Percentiles rank a stretch among this genome's conserved stretches.
phyloP scores from a whole-genome alignment of 2,329 filamentous ascomycete genomes.

The Fusarium pseudocircinatum region DNA sequence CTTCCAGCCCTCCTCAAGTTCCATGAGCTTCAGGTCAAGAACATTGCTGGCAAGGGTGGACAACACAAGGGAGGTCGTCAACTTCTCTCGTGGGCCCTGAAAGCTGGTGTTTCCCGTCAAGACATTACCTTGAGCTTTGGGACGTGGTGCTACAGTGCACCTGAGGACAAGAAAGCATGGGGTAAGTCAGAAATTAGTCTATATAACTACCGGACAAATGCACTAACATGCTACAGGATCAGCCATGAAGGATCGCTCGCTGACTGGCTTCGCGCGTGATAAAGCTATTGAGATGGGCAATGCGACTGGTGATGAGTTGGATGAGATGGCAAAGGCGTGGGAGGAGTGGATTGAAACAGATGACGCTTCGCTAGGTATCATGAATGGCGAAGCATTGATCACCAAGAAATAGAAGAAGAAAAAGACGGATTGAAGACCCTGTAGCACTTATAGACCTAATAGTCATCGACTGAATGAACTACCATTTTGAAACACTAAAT shows the following conservation, averaged over 20 bases:
- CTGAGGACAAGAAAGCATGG: conserved; percentile 40
- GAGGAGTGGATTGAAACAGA: conserved; percentile 40
- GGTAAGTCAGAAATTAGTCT: conserved; percentile 22
- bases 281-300: conserved; percentile 42
- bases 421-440: not conserved
- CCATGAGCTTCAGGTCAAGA: conserved; percentile 33
- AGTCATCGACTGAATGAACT: not conserved
- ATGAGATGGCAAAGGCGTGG: conserved; percentile 44
- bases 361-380: conserved; percentile 43
- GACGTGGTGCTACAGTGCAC: conserved; percentile 45
- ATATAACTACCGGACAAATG: not conserved
- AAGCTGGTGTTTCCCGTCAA: conserved; percentile 37
- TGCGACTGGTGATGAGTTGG: conserved; percentile 39
- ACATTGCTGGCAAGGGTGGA: conserved; percentile 39
- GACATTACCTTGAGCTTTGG: conserved; percentile 41
- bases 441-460: not conserved
- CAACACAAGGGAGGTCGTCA: conserved; percentile 41
- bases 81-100: conserved; percentile 43
- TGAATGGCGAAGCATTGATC: conserved; percentile 45
- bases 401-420: conserved; percentile 24
- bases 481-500: not conserved
- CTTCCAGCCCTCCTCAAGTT: conserved; percentile 38
- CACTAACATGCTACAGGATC: conserved; percentile 29
- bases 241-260: conserved; percentile 41
- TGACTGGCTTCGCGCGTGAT: conserved; percentile 36